Evolutionary conservation across 305 asterid species (phyloP).

Genomic region (Fraxinus angustifolia): DNA sequence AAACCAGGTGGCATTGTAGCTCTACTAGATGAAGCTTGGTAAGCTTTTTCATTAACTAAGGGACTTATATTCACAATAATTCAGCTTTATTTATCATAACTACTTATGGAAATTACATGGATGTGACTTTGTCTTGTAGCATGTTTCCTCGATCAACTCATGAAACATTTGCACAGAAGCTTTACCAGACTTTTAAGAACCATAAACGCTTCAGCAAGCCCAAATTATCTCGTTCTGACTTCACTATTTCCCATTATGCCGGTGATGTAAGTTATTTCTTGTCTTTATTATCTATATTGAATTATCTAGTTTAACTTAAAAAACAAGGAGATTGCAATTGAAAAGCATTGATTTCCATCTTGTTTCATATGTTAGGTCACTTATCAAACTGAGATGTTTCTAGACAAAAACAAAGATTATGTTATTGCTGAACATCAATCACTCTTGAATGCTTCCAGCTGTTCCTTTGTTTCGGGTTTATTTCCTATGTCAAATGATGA

Average conservation of each 20-base stretch:
- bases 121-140: conserved; percentile 40
- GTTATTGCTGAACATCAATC: conserved; percentile 97
- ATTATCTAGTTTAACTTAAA: neutral
- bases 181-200: conserved; percentile 80
- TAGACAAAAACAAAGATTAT: conserved; percentile 97
- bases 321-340: neutral
- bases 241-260: conserved; percentile 91
- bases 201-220: conserved; percentile 95
- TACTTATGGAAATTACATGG: neutral
- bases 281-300: neutral
- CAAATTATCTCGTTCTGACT: conserved; percentile 88
- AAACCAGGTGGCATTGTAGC: conserved; percentile 64
- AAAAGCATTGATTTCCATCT: conserved; percentile 18
- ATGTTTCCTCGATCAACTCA: conserved; percentile 98
- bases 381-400: conserved; percentile 86
- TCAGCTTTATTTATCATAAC: conserved; percentile 2
- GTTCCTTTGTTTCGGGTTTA: conserved; percentile 75
- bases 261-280: conserved; percentile 74
- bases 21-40: conserved; percentile 64
- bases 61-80: neutral
- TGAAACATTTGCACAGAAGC: conserved; percentile 92
- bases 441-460: conserved; percentile 77
- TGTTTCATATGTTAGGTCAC: conserved; percentile 58
- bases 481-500: conserved; percentile 76
- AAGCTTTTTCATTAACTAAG: conserved; percentile 18